These are phyloP conservation scores for Paramecium primaurelia DNA, from an alignment of 73 alveolate species.

Conservation along the genomic window DNA sequence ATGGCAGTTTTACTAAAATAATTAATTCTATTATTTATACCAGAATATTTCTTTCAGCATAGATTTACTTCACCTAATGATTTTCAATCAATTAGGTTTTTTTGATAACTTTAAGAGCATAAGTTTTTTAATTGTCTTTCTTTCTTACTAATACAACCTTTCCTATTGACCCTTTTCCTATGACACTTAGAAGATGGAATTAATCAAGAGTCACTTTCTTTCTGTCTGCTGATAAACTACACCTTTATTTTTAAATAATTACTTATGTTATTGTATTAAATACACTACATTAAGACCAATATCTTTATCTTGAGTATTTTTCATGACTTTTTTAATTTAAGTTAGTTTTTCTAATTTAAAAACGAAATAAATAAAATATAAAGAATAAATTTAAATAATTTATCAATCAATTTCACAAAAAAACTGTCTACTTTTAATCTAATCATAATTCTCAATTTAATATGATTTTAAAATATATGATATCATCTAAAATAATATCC, in stretches of 20 bases:
- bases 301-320: background rate
- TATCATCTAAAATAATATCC: background rate
- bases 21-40: conserved; percentile 49
- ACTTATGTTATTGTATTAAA: background rate
- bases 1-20: background rate
- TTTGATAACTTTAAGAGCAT: conserved; percentile 66
- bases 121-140: conserved; percentile 54
- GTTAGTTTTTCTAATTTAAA: background rate
- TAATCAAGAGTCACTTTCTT: background rate
- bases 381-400: background rate
- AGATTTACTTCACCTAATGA: conserved; percentile 63
- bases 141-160: conserved; percentile 63
- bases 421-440: background rate
- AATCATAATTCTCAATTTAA: background rate
- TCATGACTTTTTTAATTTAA: background rate
- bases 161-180: conserved; percentile 66
- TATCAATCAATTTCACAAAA: background rate
- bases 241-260: background rate
- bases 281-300: background rate
- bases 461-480: too few relatives aligned
- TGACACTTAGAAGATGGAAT: conserved; percentile 40
- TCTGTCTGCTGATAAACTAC: background rate
- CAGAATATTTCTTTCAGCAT: conserved; percentile 70
- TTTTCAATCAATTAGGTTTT: conserved; percentile 52
- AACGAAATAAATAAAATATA: background rate